Evolutionary conservation across 2,329 filamentous ascomycete species (phyloP).

Genomic region (Ceratocystis harringtonii): DNA sequence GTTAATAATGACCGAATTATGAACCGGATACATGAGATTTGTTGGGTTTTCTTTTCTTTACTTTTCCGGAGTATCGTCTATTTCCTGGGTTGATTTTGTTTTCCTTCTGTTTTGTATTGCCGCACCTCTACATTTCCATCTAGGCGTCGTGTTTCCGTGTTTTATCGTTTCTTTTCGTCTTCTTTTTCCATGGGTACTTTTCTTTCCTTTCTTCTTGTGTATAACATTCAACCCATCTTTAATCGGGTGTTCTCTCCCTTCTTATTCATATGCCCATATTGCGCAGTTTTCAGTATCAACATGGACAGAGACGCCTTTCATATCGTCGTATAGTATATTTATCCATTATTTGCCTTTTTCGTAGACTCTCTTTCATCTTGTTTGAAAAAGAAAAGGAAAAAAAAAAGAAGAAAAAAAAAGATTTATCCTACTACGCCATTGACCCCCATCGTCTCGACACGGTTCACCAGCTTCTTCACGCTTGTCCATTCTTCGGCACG

Average conservation of each 20-base stretch:
- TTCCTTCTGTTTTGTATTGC: not conserved
- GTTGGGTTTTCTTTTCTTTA: not conserved
- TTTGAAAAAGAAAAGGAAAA: too few species aligned
- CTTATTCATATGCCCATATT: not conserved
- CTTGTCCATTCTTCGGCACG: slow-evolving; percentile 83
- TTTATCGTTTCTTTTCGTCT: not conserved
- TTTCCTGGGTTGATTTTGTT: not conserved
- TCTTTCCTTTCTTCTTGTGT: not conserved
- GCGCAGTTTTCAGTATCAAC: not conserved
- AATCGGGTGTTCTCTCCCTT: not conserved
- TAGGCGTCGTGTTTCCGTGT: not conserved
- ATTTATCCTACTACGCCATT: slow-evolving; percentile 30
- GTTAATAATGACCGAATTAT: not conserved
- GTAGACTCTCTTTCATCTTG: not conserved
- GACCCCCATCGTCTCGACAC: slow-evolving; percentile 49
- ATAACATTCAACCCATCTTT: not conserved
- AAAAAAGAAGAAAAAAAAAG: too few species aligned
- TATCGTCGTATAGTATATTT: slow-evolving; percentile 8
- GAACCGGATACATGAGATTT: not conserved
- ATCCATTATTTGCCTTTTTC: slow-evolving; percentile 5
- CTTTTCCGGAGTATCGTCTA: not conserved
- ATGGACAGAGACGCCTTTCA: not conserved
- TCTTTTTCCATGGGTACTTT: not conserved
- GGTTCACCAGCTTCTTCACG: slow-evolving; percentile 76
- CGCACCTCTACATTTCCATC: not conserved